These are phyloP conservation scores for Neoarthrinium moseri DNA, from an alignment of 2,329 filamentous ascomycete genomes.

Conservation along the genomic window DNA sequence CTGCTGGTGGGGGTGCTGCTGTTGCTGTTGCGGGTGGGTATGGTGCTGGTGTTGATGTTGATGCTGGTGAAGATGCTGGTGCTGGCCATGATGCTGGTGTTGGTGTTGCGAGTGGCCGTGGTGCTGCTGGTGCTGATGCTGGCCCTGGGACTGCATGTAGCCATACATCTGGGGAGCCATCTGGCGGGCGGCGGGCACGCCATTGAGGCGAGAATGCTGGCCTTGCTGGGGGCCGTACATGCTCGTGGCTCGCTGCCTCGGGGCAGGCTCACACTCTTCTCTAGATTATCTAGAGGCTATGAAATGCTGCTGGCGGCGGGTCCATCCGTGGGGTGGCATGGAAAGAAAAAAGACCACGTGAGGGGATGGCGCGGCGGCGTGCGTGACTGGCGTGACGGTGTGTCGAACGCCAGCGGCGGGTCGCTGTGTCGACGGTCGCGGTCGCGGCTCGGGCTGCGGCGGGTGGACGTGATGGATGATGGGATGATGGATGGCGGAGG, in stretches of 20 bases:
- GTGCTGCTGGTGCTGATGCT: conserved; percentile 54
- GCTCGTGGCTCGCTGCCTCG: conserved; percentile 29
- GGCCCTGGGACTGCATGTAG: conserved; percentile 38
- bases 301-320: background rate
- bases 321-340: conserved; percentile 9
- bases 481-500: no score
- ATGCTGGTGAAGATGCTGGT: conserved; percentile 25
- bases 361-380: no score
- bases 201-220: conserved; percentile 76
- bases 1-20: conserved; percentile 61
- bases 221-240: conserved; percentile 79
- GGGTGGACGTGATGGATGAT: no score
- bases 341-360: background rate
- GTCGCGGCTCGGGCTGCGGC: no score
- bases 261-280: no score
- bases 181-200: conserved; percentile 59
- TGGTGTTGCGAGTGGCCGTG: conserved; percentile 13
- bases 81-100: conserved; percentile 53
- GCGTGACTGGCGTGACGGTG: no score
- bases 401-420: no score
- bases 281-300: no score
- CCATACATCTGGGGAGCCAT: conserved; percentile 61
- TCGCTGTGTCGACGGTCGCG: no score
- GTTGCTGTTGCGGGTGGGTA: conserved; percentile 58
- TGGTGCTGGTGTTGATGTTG: conserved; percentile 53